Evolutionary conservation across 345 rosid species (phyloP).

Genomic region (Gossypioides kirkii): DNA sequence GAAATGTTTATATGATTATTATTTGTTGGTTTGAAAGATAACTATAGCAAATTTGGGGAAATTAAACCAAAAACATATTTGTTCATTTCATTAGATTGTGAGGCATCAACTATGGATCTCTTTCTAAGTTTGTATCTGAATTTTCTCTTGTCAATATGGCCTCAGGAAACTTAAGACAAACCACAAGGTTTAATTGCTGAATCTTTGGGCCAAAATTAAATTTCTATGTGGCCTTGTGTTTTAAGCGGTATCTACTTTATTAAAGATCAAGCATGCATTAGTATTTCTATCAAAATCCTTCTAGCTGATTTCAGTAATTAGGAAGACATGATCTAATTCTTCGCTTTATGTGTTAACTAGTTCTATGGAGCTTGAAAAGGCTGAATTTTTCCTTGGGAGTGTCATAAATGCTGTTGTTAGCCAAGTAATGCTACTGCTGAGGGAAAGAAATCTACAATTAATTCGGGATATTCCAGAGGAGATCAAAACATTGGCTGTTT

Average conservation of each 20-base stretch:
- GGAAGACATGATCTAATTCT: constrained; percentile 17
- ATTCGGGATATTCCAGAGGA: constrained; percentile 95
- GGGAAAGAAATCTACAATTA: constrained; percentile 76
- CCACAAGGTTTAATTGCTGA: neutral
- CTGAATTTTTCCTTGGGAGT: constrained; percentile 73
- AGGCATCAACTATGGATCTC: neutral
- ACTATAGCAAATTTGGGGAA: neutral
- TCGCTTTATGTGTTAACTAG: constrained; percentile 31
- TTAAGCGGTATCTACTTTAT: neutral
- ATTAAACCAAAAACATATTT: neutral
- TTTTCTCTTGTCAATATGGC: neutral
- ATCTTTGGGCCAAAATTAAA: neutral
- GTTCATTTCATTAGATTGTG: neutral
- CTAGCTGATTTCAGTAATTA: constrained; percentile 14
- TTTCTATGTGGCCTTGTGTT: neutral
- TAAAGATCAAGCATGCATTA: neutral
- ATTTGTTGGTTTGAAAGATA: neutral
- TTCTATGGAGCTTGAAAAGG: constrained; percentile 70
- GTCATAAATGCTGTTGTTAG: constrained; percentile 93
- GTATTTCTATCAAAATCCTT: neutral
- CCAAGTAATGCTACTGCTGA: constrained; percentile 77
- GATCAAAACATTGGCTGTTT: constrained; percentile 68
- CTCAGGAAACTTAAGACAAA: neutral
- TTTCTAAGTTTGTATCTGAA: neutral
- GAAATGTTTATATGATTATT: neutral